Base-by-base conservation (phyloP, 257 asterid genomes). In the Lithospermum erythrorhizon region DNA sequence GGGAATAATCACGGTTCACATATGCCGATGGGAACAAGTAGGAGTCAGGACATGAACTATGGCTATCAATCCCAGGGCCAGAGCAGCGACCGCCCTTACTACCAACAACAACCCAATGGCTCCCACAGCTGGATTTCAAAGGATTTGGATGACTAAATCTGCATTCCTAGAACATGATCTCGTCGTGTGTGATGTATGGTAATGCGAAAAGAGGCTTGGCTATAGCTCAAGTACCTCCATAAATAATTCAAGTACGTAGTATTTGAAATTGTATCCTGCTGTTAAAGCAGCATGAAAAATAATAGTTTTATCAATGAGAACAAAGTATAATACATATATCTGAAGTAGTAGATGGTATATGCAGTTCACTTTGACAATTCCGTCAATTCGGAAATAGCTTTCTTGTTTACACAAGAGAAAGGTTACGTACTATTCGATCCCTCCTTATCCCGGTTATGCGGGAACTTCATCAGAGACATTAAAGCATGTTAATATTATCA, bases 121-220 rank as follows among this genome's bases (percentile, higher is more conserved):
- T 56, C 32, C 17, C 17, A 41, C 18, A 18, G 49, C 17, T 70
- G 76, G 73, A 59, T 61, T 21, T 41, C 23, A 21, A 75, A 58
- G 73, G 62, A 63, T 24, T 25, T 66, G 47, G 76, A 71, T 21
- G 70, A 72, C 19, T 72, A 53, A 63, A 60, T 21, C 27, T 24
- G 41, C 21, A 23, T 53, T 1, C 22, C 21, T 27, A 16, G 57
- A 35, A 41, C 24, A 15, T 18, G 9, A n/a, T 2, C 6, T 7
- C 11, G 20, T 7, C 11, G 20, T 57, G 15, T 19, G 48, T 48
- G 13, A 55, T 27, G 20, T 52, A 13, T 19, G 57, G 16, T 9
- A 55, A 68, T 68, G 54, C 10, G 15, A 62, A 57, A 29, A 8
- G 23, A 20, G 73, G 60, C 64, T 62, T 58, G 59, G 68, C 60